phyloP scores from a whole-genome alignment of 139 green algal genomes.

The Chlamydomonas sp. region DNA sequence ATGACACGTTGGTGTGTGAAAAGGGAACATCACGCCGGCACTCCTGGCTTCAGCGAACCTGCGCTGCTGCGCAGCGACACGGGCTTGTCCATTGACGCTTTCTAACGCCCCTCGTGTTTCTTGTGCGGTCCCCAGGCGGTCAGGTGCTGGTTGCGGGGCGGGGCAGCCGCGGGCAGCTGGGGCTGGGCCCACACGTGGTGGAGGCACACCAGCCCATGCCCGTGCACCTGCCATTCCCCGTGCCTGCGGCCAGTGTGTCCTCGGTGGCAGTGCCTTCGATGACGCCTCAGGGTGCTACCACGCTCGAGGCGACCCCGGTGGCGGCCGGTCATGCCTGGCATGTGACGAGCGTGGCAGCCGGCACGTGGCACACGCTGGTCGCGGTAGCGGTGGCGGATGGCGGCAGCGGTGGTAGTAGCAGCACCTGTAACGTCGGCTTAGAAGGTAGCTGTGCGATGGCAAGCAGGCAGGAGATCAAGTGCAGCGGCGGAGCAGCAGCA shows the following conservation, averaged over 20 bases:
- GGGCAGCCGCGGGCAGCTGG: neutral
- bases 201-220: neutral
- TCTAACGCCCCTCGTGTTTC: too few relatives aligned
- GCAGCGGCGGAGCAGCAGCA: neutral
- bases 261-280: too few relatives aligned
- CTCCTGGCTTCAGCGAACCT: too few relatives aligned
- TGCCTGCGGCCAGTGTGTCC: neutral
- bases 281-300: too few relatives aligned
- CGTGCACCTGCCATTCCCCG: neutral
- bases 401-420: neutral
- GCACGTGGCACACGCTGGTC: constrained; percentile 3
- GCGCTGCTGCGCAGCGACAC: neutral
- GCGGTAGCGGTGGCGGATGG: neutral
- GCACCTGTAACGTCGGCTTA: neutral
- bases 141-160: neutral
- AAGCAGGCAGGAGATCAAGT: neutral
- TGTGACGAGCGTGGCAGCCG: neutral
- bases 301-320: too few relatives aligned
- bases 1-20: too few relatives aligned
- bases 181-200: neutral
- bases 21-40: too few relatives aligned
- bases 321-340: neutral
- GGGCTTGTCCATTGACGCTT: neutral
- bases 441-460: neutral
- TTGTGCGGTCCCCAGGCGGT: neutral